Percentiles rank a stretch among this genome's conserved stretches.
These are phyloP conservation scores for Xylaria sp. DNA, from an alignment of 2,329 filamentous ascomycete species.

Conservation along the genomic window DNA sequence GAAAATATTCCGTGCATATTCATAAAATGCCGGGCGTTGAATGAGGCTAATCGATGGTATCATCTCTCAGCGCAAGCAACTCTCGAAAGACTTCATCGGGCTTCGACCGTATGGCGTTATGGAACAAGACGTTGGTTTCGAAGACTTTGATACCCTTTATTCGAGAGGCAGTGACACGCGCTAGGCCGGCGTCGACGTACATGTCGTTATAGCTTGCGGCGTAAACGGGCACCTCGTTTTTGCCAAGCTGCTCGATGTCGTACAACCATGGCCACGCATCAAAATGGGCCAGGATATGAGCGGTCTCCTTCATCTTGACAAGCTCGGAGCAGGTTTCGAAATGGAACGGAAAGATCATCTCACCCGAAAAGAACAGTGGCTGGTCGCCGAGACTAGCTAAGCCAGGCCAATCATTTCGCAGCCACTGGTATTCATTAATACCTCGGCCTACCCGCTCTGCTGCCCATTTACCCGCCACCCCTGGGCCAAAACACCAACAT, in stretches of 20 bases:
- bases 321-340: conserved; percentile 83
- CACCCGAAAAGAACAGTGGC: conserved; percentile 81
- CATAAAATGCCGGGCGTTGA: not conserved
- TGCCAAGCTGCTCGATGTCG: conserved; percentile 71
- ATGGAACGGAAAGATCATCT: conserved; percentile 90
- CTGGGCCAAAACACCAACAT: conserved; percentile 77
- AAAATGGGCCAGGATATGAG: conserved; percentile 71
- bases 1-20: too few species aligned
- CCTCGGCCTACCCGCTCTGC: conserved; percentile 66
- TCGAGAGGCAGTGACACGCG: conserved; percentile 72
- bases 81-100: conserved; percentile 77
- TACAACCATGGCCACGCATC: conserved; percentile 79
- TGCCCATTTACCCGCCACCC: conserved; percentile 73
- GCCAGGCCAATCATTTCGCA: conserved; percentile 48
- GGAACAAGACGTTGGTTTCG: conserved; percentile 86
- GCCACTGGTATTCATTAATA: conserved; percentile 57
- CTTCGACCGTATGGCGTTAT: conserved; percentile 77
- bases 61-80: conserved; percentile 78
- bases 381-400: conserved; percentile 45
- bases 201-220: conserved; percentile 89
- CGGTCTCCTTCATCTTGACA: conserved; percentile 68
- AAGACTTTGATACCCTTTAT: conserved; percentile 81
- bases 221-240: conserved; percentile 85
- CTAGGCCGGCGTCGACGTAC: conserved; percentile 83
- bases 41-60: conserved; percentile 57